Conservation (phyloP, 345 rosid genomes). For the Brassica cretica region DNA sequence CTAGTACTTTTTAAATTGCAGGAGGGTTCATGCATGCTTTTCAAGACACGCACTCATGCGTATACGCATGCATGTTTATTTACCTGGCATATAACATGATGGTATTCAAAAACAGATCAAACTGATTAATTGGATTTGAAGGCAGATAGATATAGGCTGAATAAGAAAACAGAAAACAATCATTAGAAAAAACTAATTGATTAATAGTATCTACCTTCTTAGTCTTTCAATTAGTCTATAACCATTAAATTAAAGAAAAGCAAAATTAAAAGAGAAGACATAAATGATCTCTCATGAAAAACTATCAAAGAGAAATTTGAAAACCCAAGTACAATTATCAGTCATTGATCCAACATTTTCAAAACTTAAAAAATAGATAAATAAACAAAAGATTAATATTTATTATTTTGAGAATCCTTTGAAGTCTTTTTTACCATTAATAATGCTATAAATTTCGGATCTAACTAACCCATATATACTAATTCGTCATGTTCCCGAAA, state of each 20-base stretch:
- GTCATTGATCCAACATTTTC: background rate
- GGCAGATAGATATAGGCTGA: background rate
- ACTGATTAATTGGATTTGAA: background rate
- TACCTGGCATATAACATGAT: background rate
- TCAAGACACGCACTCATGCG: slow-evolving; percentile 16
- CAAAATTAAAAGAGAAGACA: background rate
- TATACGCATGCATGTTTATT: slow-evolving; percentile 7
- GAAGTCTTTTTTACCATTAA: background rate
- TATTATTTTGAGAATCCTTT: background rate
- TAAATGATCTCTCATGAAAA: background rate
- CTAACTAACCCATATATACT: background rate
- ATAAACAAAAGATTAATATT: too few relatives aligned
- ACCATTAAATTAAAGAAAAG: background rate
- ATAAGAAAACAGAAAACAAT: background rate
- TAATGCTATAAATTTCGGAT: background rate
- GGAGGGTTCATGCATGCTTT: slow-evolving; percentile 23
- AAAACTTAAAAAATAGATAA: background rate
- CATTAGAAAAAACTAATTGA: background rate
- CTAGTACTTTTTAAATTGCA: background rate
- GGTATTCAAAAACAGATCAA: background rate
- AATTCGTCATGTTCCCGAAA: too few relatives aligned
- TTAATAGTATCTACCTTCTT: too few relatives aligned
- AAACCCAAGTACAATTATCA: background rate
- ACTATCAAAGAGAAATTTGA: background rate
- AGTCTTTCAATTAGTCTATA: too few relatives aligned